Percentiles rank a stretch among this genome's conserved stretches.
Evolutionary conservation across 1,284 basidiomycete genomes (phyloP).

Genomic region (Sanghuangporus baumii): DNA sequence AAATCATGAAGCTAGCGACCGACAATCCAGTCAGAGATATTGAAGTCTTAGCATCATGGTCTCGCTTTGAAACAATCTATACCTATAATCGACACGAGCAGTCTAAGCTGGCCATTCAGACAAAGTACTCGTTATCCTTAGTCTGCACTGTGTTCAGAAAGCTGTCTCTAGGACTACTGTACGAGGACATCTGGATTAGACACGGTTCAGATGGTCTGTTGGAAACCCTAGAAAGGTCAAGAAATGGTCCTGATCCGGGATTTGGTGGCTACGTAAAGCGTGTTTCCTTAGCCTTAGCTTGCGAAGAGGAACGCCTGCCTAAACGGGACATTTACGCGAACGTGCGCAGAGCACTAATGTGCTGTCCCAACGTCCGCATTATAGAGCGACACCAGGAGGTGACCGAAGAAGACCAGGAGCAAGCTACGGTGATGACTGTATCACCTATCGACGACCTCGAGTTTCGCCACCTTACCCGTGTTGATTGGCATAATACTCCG

Average conservation of each 20-base stretch:
- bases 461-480: background rate
- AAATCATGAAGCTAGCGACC: conserved; percentile 5
- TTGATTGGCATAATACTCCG: conserved; percentile 3
- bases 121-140: conserved; percentile 1
- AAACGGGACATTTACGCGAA: background rate
- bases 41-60: background rate
- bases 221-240: background rate
- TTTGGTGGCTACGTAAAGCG: conserved; percentile 1
- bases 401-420: background rate
- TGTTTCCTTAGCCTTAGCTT: background rate
- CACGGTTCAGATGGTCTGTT: conserved; percentile 2
- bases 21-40: conserved; percentile 3
- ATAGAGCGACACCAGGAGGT: background rate
- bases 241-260: background rate
- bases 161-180: background rate
- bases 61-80: conserved; percentile 5
- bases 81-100: background rate
- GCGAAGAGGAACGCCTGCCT: background rate
- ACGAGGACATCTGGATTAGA: conserved; percentile 12
- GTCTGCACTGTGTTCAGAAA: background rate
- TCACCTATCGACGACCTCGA: background rate
- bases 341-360: background rate
- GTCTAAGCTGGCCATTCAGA: background rate
- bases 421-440: no score
- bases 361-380: conserved; percentile 2